Base-by-base conservation (phyloP, 2,329 filamentous ascomycete species). In the Monilinia aucupariae region DNA sequence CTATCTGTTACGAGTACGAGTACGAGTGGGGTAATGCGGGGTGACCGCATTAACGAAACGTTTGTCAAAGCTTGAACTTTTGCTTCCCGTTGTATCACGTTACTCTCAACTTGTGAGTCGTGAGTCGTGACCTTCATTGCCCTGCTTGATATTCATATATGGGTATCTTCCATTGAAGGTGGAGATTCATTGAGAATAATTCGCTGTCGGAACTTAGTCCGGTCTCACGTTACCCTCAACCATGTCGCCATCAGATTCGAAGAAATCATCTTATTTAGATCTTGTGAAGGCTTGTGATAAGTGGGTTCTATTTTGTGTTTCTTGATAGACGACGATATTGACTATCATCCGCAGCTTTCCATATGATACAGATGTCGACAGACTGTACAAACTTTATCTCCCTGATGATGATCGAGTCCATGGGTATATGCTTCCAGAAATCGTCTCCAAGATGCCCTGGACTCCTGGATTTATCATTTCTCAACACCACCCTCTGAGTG, bases 371-470 rank as follows among this genome's bases (percentile, higher is more conserved):
- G 59, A 64, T 7, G 47, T 32, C 50, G 41, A 45, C 20, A 39
- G 22, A 13, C 34, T 80, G 65, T 82, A 81, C 67, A 75, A 75
- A 62, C 76, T 83, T 25, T 69, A 76, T 8, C 74, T 83, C 17
- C 74, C 78, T 1, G 71, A 75, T 1, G 80, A 83, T 64, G 64
- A 73, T 22, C 74, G 77, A 3, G 74, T 79, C 0, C 81, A 83
- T 63, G 81, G 81, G 67, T 81, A 80, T 72, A 74, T 83, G 55
- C 75, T 78, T 53, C 77, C 78, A 2, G 71, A 71, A 53, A 80
- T 76, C 13, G 77, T 82, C 17, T 62, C 73, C 32, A 72, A 74
- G 48, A 79, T 83, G 72, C 79, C 80, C 3, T 80, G 78, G 78
- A 78, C 78, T 0, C 1, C 71, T 0, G 64, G 71, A n/a, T 79